Evolutionary conservation across 192 early-diverging fungal species (phyloP).

Genomic region (Coemansia sp.): DNA sequence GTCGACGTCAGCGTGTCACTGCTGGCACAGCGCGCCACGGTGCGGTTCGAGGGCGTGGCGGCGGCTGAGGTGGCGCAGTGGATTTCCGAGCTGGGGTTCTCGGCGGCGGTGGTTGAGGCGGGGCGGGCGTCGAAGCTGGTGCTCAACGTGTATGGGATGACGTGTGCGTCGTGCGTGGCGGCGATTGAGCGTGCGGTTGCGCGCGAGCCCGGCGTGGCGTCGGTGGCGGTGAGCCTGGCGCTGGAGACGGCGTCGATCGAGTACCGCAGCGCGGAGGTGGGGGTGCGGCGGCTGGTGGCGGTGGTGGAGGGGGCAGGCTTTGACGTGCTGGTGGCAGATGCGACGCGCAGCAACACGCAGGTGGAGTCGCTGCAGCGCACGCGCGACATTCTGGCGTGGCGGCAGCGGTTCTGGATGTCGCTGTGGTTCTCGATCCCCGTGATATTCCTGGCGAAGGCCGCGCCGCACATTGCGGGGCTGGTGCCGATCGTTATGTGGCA

Average conservation of each 20-base stretch:
- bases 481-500: slow-evolving; percentile 22
- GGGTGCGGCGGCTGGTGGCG: slow-evolving; percentile 78
- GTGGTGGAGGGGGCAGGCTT: slow-evolving; percentile 82
- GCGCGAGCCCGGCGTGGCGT: slow-evolving; percentile 52
- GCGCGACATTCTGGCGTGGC: slow-evolving; percentile 84
- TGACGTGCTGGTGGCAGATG: slow-evolving; percentile 67
- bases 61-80: slow-evolving; percentile 58
- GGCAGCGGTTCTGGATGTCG: slow-evolving; percentile 62
- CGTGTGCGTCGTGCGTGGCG: slow-evolving; percentile 76
- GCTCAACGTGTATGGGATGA: slow-evolving; percentile 96
- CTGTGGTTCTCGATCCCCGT: slow-evolving; percentile 81
- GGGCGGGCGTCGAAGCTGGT: slow-evolving; percentile 41
- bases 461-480: slow-evolving; percentile 38
- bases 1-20: slow-evolving; percentile 78
- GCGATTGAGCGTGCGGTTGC: slow-evolving; percentile 67
- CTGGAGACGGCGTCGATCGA: slow-evolving; percentile 73
- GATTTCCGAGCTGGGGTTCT: slow-evolving; percentile 75
- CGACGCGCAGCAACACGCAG: slow-evolving; percentile 68
- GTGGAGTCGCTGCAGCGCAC: slow-evolving; percentile 85
- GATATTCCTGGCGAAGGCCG: slow-evolving; percentile 61
- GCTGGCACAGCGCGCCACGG: slow-evolving; percentile 77
- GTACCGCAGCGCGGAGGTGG: slow-evolving; percentile 62
- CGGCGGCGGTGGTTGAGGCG: slow-evolving; percentile 60
- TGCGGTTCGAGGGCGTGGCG: slow-evolving; percentile 61
- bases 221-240: slow-evolving; percentile 74